Evolutionary conservation across 1,284 basidiomycete species (phyloP).

Genomic region (Puccinia triticina): DNA sequence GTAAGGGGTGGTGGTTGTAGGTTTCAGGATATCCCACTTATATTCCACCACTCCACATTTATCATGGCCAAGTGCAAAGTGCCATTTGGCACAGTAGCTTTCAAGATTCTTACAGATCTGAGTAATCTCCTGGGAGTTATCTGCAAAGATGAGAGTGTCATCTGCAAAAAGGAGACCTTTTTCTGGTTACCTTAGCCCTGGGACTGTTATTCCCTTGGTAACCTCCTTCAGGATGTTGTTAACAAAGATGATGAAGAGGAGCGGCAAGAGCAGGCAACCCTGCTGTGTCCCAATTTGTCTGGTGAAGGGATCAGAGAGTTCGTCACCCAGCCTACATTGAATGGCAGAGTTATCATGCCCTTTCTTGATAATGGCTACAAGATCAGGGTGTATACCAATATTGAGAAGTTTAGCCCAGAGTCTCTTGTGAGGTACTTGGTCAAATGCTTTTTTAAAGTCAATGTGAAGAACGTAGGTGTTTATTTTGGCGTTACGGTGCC

Average conservation of each 20-base stretch:
- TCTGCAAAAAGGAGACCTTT: conserved; percentile 32
- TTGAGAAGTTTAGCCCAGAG: neutral
- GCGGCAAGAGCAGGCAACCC: conserved; percentile 12
- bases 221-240: conserved; percentile 1
- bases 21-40: neutral
- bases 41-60: conserved; percentile 34
- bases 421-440: conserved; percentile 22
- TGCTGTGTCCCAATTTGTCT: neutral
- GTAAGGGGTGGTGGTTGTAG: neutral
- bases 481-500: neutral
- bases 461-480: neutral
- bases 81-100: neutral
- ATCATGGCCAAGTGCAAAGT: conserved; percentile 19
- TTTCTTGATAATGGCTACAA: neutral
- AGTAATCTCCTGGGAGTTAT: neutral
- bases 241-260: conserved; percentile 32
- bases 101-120: neutral
- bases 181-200: neutral
- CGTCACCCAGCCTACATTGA: too few relatives aligned
- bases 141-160: conserved; percentile 24
- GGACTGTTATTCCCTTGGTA: neutral
- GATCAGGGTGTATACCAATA: neutral
- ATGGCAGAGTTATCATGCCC: neutral
- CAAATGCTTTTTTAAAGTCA: conserved; percentile 42
- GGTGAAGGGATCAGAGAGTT: too few relatives aligned